Evolutionary conservation across 2,329 filamentous ascomycete genomes (phyloP), one percentile per base, ranked within the genome.

Genomic region (Microsporum audouinii): DNA sequence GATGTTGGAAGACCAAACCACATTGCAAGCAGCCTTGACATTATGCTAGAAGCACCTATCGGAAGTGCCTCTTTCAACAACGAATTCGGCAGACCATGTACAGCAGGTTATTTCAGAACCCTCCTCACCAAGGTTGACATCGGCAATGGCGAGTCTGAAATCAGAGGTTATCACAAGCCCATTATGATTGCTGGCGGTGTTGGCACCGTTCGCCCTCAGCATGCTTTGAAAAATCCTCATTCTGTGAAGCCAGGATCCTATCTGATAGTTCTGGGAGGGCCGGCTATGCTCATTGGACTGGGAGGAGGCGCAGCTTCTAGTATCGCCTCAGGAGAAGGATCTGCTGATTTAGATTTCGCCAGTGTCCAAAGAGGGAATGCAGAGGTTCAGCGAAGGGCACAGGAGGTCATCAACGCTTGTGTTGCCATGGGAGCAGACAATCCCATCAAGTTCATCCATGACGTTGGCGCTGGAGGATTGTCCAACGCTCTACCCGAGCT

Each of bases 101-200:
- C 95, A 10, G 83, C 87, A 2, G 94, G 94, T 27, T 92, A 91
- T 71, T 99, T 99, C 80, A 83, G 92, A 63, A 99, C 94, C 0
- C 81, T 99, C 41, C 84, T 95, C 34, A 88, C 86, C 49, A 81
- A 85, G 61, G 80, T 88, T 34, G 79, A 82, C 31, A 74, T 81
- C n/a, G 80, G 79, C 51, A 79, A 83, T 61, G 83, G 82, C 45
- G 78, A 82, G 63, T 80, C 80, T 23, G 90, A 95, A 66, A 82
- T 89, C 70, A 83, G 92, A 67, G 94, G 94, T 29, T 99, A 95
- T 72, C 94, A 97, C 76, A 99, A 99, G 78, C 94, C 94, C 7
- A 96, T 96, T 73, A 95, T 96, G 89, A 90, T 99, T 76, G 94
- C 94, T 64, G 94, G 94, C 71, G 94, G 94, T 71, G 84, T 97